Base-by-base conservation (phyloP, 805 yeast species). In the Candida krabiensis region DNA sequence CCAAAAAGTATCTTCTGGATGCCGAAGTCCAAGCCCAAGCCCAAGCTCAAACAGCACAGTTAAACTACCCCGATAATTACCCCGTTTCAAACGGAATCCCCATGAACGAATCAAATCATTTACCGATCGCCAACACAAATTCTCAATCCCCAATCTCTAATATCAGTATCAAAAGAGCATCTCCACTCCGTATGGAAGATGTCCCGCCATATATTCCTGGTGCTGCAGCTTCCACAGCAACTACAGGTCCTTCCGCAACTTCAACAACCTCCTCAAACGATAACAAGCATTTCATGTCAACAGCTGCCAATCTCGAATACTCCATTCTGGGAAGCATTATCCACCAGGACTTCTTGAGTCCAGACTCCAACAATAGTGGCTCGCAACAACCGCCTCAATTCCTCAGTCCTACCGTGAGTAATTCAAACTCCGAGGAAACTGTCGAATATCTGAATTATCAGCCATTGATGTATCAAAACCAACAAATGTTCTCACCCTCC, bases 301-400 rank as follows among this genome's bases (percentile, higher is more conserved):
- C 75, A 24, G 89, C 93, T 1, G 89, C 87, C 0, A 83, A 81
- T 52, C 64, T 81, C 35, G 93, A 84, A 50, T 83, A 84, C 50
- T 73, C 86, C 3, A 78, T 83, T 3, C 61, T 84, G 21, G 81
- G 88, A 7, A 77, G 71, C 43, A 83, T 84, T 34, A 70, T 81
- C 25, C 77, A 77, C 24, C 79, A 75, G 34, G 71, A 64, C 41
- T 50, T 61, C 38, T 32, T 52, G n/a, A 44, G 48, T n/a, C 44
- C 52, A 3, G 53, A 49, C 19, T 27, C 42, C 16, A n/a, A 33
- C 32, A 24, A 32, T 11, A 12, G 9, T 8, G 11, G 11, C 24
- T 11, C 31, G 19, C 47, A 35, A 19, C 47, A 47, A 25, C 32
- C 35, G 12, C 19, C 44, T 13, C 52, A 44, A 34, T 55, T 55